Conservation (phyloP, 139 green algal species). For the Chlamydomonas sphaeroides region DNA sequence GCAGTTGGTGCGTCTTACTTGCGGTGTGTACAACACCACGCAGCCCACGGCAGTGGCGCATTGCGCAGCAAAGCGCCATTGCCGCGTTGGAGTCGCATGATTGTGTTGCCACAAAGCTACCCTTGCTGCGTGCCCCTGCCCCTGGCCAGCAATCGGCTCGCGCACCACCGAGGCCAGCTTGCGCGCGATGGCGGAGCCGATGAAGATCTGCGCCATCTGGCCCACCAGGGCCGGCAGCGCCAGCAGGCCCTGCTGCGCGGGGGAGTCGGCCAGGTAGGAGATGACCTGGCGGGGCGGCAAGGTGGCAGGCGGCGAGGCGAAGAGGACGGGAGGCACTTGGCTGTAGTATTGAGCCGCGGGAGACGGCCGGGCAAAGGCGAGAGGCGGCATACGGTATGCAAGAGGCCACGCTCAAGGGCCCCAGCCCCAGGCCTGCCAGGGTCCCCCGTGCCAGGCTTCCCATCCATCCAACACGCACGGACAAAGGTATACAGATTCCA, state of each 20-base stretch:
- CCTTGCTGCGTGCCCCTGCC: no score
- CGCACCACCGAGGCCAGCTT: background rate
- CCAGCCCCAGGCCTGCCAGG: background rate
- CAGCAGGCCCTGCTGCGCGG: conserved; percentile 48
- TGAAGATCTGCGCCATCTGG: conserved; percentile 52
- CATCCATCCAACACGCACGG: no score
- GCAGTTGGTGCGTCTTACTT: no score
- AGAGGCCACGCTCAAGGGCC: no score
- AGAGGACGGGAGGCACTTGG: background rate
- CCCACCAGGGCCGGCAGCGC: conserved; percentile 55
- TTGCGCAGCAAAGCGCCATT: no score
- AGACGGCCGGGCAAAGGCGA: background rate
- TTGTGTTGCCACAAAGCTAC: no score
- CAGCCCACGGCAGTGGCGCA: no score
- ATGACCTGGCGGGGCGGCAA: conserved; percentile 4
- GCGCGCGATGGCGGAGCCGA: conserved; percentile 6
- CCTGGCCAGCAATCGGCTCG: background rate
- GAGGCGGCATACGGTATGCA: background rate
- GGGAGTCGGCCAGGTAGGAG: background rate
- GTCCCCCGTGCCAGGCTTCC: no score
- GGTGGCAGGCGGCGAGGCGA: no score
- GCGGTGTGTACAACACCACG: no score
- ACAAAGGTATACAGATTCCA: no score
- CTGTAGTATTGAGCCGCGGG: background rate
- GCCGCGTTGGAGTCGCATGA: no score